Evolutionary conservation across 345 rosid species (phyloP).

Genomic region (Linum trigynum): DNA sequence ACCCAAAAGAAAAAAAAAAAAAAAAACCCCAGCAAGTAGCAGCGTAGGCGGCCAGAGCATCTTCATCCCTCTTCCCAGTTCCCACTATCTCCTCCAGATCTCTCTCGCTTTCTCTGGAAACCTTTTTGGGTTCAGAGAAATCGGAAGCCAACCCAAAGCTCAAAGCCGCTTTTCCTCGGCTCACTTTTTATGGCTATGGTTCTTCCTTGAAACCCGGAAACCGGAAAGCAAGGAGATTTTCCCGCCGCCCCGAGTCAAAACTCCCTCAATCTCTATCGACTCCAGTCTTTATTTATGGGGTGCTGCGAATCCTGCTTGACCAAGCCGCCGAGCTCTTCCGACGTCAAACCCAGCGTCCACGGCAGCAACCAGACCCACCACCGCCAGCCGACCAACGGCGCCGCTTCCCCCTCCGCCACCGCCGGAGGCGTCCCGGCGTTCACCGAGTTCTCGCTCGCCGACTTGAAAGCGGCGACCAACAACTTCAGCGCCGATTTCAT

Average conservation of each 20-base stretch:
- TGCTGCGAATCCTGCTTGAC: slow-evolving; percentile 19
- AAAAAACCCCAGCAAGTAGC: too few species aligned
- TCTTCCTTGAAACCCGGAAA: background rate
- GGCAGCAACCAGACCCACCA: background rate
- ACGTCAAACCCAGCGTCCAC: background rate
- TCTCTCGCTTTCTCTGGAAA: too few species aligned
- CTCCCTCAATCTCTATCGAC: background rate
- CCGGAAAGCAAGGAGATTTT: background rate
- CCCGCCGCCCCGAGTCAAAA: background rate
- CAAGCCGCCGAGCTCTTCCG: background rate
- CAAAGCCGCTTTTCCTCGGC: background rate
- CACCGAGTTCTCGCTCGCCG: slow-evolving; percentile 61
- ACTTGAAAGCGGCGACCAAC: slow-evolving; percentile 72
- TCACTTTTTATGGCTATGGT: background rate
- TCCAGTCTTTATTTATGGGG: slow-evolving; percentile 11
- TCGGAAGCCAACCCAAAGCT: too few species aligned
- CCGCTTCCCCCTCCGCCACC: slow-evolving; percentile 1
- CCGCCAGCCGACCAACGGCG: slow-evolving; percentile 13
- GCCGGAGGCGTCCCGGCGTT: slow-evolving; percentile 33
- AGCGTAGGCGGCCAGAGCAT: too few species aligned
- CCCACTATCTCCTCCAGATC: too few species aligned
- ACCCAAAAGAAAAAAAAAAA: too few species aligned
- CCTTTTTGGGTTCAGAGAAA: too few species aligned
- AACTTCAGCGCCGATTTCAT: slow-evolving; percentile 64
- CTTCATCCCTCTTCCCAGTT: too few species aligned